Percentiles rank a stretch among this genome's conserved stretches.
These are phyloP conservation scores for Pleurotus tuoliensis DNA, from an alignment of 768 basidiomycete genomes.

Conservation along the genomic window DNA sequence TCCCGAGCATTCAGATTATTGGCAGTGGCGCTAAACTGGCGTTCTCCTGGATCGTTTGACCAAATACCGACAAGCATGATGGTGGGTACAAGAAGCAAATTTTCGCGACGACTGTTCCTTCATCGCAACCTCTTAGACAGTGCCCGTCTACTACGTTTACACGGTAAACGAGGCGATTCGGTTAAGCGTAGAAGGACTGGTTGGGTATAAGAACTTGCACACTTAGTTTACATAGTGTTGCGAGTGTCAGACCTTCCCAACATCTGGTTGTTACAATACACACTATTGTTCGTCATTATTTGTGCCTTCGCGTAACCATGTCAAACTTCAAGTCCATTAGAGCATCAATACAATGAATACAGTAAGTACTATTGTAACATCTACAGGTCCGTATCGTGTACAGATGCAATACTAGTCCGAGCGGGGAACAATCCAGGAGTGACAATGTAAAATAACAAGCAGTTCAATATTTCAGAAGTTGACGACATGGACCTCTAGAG, in stretches of 20 bases:
- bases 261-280: neutral
- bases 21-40: neutral
- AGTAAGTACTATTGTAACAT: too few species aligned
- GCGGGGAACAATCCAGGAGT: too few species aligned
- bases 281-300: too few species aligned
- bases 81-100: neutral
- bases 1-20: too few species aligned
- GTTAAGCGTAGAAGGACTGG: constrained; percentile 15
- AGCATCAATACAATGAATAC: too few species aligned
- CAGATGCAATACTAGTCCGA: too few species aligned
- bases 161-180: constrained; percentile 18
- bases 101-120: neutral
- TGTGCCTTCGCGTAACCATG: too few species aligned
- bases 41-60: neutral
- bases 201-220: constrained; percentile 15
- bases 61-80: neutral
- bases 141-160: constrained; percentile 13
- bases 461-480: neutral
- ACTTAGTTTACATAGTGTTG: constrained; percentile 11
- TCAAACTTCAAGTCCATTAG: too few species aligned
- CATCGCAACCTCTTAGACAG: constrained; percentile 17
- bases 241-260: constrained; percentile 29
- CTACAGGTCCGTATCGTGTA: too few species aligned
- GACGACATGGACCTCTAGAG: neutral
- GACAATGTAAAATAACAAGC: neutral